Percentiles rank a stretch among this genome's conserved stretches.
Conservation (phyloP, 768 basidiomycete species). For the Strobilomyces confusus region DNA sequence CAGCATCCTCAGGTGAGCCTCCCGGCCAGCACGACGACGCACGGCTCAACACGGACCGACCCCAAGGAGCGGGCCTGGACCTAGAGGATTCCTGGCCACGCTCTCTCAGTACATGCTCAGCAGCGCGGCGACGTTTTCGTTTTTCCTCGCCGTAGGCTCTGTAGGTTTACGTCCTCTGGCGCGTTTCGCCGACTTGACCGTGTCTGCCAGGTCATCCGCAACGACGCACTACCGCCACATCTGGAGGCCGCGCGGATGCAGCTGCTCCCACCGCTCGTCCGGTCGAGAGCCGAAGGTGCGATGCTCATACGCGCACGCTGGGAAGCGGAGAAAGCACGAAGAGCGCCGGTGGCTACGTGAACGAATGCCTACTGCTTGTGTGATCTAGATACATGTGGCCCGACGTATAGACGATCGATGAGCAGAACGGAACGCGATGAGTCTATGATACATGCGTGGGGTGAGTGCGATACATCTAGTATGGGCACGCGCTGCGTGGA, state of each 20-base stretch:
- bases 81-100: conserved; percentile 84
- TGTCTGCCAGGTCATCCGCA: conserved; percentile 76
- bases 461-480: conserved; percentile 12
- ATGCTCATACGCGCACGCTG: conserved; percentile 70
- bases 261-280: conserved; percentile 51
- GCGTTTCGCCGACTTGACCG: conserved; percentile 1
- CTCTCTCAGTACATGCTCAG: conserved; percentile 98
- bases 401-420: conserved; percentile 9
- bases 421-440: conserved; percentile 6
- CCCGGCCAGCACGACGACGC: neutral
- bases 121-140: conserved; percentile 94
- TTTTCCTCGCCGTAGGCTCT: conserved; percentile 94
- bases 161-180: conserved; percentile 40
- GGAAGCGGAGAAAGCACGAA: conserved; percentile 54
- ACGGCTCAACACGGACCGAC: conserved; percentile 5
- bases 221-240: conserved; percentile 62
- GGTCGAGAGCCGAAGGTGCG: conserved; percentile 64
- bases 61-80: conserved; percentile 86
- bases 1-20: conserved; percentile 77
- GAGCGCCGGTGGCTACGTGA: conserved; percentile 7
- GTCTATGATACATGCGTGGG: conserved; percentile 19
- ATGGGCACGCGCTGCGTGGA: conserved; percentile 24
- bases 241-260: conserved; percentile 63
- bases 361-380: conserved; percentile 10
- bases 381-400: conserved; percentile 12